Conservation (phyloP, 495 filamentous ascomycete species). For the Lichenothelia convexa region DNA sequence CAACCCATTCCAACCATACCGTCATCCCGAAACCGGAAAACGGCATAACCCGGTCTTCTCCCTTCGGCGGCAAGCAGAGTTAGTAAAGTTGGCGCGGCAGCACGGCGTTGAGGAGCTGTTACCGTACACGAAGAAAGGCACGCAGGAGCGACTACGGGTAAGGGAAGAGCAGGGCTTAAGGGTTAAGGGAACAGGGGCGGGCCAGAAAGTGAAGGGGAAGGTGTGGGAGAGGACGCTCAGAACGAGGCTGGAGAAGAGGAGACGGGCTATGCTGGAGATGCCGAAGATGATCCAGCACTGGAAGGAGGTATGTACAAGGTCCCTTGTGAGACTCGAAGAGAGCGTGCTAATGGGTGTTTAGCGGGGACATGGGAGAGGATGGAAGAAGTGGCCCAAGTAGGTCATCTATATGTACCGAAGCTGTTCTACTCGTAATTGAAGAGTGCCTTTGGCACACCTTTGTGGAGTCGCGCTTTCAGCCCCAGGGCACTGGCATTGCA, state of each 20-base stretch:
- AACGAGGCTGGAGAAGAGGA: slow-evolving; percentile 66
- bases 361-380: slow-evolving; percentile 71
- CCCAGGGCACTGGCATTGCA: no score
- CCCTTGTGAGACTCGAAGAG: neutral
- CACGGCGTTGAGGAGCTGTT: slow-evolving; percentile 72
- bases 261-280: slow-evolving; percentile 88
- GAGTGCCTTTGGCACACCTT: no score
- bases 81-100: slow-evolving; percentile 67
- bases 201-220: slow-evolving; percentile 89
- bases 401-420: no score
- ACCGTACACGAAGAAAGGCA: slow-evolving; percentile 58
- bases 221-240: slow-evolving; percentile 77
- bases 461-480: no score
- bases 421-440: no score
- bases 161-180: slow-evolving; percentile 53
- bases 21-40: slow-evolving; percentile 49
- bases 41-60: slow-evolving; percentile 72
- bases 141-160: slow-evolving; percentile 44
- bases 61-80: slow-evolving; percentile 71
- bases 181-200: slow-evolving; percentile 71
- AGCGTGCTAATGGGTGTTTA: slow-evolving; percentile 24
- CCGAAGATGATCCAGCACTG: slow-evolving; percentile 73
- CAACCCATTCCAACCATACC: slow-evolving; percentile 61
- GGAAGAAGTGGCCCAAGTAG: slow-evolving; percentile 77
- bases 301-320: slow-evolving; percentile 68